Conservation (phyloP, 371 early-diverging fungal genomes). For the Mucor piriformis region DNA sequence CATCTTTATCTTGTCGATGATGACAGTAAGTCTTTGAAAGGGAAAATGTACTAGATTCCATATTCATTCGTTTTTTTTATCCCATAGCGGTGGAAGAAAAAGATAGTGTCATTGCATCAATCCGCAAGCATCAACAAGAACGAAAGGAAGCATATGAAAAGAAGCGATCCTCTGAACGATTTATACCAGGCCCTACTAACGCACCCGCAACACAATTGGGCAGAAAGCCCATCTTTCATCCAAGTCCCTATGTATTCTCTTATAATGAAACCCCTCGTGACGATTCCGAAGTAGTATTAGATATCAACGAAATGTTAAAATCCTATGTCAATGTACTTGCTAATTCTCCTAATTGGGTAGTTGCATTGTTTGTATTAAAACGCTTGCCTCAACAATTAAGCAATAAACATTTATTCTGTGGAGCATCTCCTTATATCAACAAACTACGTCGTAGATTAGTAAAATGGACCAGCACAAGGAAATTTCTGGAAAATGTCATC, state of each 20-base stretch:
- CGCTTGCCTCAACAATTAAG: conserved; percentile 70
- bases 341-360: conserved; percentile 67
- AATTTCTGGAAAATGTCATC: conserved; percentile 55
- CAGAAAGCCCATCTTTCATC: conserved; percentile 16
- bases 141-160: conserved; percentile 11
- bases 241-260: conserved; percentile 51
- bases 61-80: background rate
- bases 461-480: conserved; percentile 53
- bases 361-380: conserved; percentile 66
- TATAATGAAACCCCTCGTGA: conserved; percentile 36
- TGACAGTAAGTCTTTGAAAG: conserved; percentile 32
- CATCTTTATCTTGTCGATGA: conserved; percentile 47
- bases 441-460: conserved; percentile 58
- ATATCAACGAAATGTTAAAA: conserved; percentile 47
- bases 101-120: conserved; percentile 17
- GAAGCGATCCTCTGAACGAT: conserved; percentile 12
- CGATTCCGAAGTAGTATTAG: conserved; percentile 20
- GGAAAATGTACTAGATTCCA: background rate
- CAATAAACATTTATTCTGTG: conserved; percentile 75
- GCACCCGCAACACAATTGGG: background rate
- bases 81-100: conserved; percentile 17
- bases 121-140: conserved; percentile 13
- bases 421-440: conserved; percentile 56
- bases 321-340: conserved; percentile 59
- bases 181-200: conserved; percentile 18